Conservation (phyloP, 108 stramenopile species). For the Schizochytrium sp. region DNA sequence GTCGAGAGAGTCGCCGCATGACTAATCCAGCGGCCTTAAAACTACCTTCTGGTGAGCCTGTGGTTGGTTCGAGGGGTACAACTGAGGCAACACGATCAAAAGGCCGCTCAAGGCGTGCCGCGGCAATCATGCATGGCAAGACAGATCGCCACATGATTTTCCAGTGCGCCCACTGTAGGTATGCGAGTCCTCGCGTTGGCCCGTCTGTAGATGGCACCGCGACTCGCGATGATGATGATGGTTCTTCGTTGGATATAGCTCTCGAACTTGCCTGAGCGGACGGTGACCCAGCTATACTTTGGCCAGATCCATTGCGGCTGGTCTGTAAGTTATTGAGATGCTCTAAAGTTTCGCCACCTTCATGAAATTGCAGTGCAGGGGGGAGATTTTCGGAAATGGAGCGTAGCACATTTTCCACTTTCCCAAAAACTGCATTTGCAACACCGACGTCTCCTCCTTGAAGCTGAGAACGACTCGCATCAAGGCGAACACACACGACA, state of each 20-base stretch:
- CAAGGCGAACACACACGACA: not conserved
- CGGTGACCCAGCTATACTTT: not conserved
- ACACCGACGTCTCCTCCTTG: constrained; percentile 21
- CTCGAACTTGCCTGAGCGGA: not conserved
- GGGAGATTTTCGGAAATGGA: constrained; percentile 14
- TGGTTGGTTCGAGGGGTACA: not conserved
- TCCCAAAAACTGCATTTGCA: constrained; percentile 20
- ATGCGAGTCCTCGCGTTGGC: no score
- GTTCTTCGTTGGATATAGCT: not conserved
- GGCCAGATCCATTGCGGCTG: not conserved
- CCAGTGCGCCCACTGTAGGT: constrained; percentile 16
- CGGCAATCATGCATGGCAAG: constrained; percentile 26
- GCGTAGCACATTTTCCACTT: constrained; percentile 17
- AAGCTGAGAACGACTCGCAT: not conserved
- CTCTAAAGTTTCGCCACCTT: not conserved
- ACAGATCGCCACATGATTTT: constrained; percentile 32
- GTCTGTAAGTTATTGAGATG: not conserved
- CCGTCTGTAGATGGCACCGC: no score
- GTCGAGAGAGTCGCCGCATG: constrained; percentile 16
- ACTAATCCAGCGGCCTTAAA: not conserved
- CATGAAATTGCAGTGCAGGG: not conserved
- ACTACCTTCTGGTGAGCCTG: not conserved
- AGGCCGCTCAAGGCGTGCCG: not conserved
- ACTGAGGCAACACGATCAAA: not conserved
- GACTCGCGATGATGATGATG: not conserved